These are phyloP conservation scores for Penicillium canescens DNA, from an alignment of 495 filamentous ascomycete genomes.

Conservation along the genomic window DNA sequence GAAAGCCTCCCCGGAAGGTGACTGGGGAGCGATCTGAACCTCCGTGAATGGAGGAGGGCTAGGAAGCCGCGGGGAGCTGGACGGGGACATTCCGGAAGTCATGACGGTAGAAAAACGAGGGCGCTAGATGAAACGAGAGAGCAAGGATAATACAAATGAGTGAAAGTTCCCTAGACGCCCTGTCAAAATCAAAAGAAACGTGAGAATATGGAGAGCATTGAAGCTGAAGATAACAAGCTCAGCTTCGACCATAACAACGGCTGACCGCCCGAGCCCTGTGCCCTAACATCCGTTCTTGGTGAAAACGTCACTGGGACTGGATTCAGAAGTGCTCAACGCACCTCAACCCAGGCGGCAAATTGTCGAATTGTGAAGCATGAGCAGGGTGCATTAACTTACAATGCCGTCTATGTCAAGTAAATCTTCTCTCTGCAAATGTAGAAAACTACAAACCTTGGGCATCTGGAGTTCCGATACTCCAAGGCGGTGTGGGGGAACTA, in stretches of 20 bases:
- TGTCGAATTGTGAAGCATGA: no score
- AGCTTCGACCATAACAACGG: constrained; percentile 13
- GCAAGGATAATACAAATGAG: constrained; percentile 19
- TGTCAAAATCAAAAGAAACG: constrained; percentile 11
- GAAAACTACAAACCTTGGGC: no score
- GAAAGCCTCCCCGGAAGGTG: constrained; percentile 62
- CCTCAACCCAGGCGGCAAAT: no score
- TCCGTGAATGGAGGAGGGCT: constrained; percentile 88
- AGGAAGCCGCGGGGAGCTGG: constrained; percentile 82
- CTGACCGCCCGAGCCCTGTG: constrained; percentile 41
- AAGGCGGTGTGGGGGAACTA: no score
- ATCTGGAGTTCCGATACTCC: no score
- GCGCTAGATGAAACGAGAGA: constrained; percentile 24
- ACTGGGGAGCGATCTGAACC: constrained; percentile 84
- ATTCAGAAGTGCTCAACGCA: background rate
- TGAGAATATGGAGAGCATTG: constrained; percentile 15
- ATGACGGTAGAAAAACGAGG: constrained; percentile 29
- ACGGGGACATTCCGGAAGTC: constrained; percentile 62
- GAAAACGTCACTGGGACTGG: constrained; percentile 40
- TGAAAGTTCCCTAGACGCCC: constrained; percentile 23
- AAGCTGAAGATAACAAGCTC: constrained; percentile 17
- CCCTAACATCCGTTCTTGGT: constrained; percentile 37
- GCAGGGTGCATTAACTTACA: no score
- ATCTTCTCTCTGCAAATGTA: no score
- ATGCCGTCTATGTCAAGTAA: no score